Conservation (phyloP, 768 basidiomycete species). For the Lactifluus hygrophoroides region DNA sequence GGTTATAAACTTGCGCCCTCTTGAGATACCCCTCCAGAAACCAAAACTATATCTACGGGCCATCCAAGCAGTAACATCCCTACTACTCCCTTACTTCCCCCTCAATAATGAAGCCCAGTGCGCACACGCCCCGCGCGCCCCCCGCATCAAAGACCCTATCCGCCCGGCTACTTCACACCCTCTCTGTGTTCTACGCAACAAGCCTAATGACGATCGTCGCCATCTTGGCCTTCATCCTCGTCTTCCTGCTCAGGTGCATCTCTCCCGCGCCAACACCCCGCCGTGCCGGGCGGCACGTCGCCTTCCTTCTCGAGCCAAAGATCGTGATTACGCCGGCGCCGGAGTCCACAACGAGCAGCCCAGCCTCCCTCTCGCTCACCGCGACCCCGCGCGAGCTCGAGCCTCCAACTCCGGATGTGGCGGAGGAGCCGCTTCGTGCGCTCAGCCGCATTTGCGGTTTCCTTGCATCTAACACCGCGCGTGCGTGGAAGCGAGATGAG, state of each 20-base stretch:
- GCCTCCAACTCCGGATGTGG: constrained; percentile 6
- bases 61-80: not conserved
- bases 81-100: not conserved
- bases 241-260: not conserved
- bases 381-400: constrained; percentile 11
- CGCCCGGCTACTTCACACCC: not conserved
- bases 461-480: constrained; percentile 1
- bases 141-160: not conserved
- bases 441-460: constrained; percentile 6
- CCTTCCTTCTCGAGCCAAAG: not conserved
- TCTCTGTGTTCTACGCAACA: constrained; percentile 8
- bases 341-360: not conserved
- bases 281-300: not conserved
- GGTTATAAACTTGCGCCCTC: constrained; percentile 14
- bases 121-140: not conserved
- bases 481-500: not conserved
- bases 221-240: not conserved
- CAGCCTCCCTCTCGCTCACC: constrained; percentile 6
- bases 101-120: not conserved
- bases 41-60: not conserved
- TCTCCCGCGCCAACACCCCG: not conserved
- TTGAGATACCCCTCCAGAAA: not conserved
- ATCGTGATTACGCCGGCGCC: not conserved
- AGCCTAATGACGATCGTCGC: not conserved
- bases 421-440: constrained; percentile 9